These are phyloP conservation scores for Eugenia klotzschiana DNA, from an alignment of 441 rosid species.

Conservation along the genomic window DNA sequence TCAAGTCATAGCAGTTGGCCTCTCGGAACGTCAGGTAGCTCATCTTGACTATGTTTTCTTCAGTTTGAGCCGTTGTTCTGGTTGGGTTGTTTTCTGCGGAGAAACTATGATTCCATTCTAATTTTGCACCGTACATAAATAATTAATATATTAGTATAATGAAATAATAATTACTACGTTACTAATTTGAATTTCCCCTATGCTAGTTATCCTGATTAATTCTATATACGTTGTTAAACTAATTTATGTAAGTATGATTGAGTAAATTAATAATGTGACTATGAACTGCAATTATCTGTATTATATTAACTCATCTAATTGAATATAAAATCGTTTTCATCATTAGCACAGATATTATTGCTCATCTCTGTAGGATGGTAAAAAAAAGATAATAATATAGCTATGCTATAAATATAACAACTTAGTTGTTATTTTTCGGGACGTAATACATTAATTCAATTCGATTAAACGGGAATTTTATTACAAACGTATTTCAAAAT, in stretches of 20 bases:
- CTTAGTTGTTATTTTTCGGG: too few species aligned
- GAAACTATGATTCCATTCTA: not conserved
- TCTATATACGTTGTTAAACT: not conserved
- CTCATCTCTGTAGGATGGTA: not conserved
- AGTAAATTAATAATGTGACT: not conserved
- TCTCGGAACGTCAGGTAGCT: slow-evolving; percentile 10
- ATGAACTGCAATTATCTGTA: not conserved
- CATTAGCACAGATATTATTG: not conserved
- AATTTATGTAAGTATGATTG: not conserved
- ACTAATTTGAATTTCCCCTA: not conserved
- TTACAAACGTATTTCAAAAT: too few species aligned
- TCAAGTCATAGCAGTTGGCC: slow-evolving; percentile 21
- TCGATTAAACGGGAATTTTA: too few species aligned
- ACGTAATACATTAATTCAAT: not conserved
- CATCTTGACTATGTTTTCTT: not conserved
- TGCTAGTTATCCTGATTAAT: not conserved
- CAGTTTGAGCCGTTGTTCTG: not conserved
- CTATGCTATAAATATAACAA: not conserved
- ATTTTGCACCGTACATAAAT: not conserved
- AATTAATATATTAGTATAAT: not conserved
- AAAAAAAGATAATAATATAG: not conserved
- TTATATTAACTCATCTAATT: not conserved
- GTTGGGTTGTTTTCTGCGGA: not conserved
- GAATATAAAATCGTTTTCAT: not conserved
- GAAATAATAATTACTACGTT: not conserved